Conservation (phyloP, 2,329 filamentous ascomycete genomes). For the Hymenoscyphus infarciens region DNA sequence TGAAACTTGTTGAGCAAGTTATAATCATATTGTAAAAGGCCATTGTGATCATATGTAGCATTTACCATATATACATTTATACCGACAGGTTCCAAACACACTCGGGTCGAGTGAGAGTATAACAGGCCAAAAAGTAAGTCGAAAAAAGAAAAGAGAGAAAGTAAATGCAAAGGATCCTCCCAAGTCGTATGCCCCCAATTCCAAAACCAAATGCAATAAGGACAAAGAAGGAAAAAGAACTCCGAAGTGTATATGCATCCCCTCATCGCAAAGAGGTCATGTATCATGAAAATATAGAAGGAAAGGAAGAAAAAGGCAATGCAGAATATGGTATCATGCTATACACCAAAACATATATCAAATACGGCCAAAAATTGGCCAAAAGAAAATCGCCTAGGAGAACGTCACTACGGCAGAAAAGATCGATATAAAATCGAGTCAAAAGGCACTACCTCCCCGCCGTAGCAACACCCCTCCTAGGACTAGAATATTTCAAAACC, state of each 20-base stretch:
- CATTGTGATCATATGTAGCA: neutral
- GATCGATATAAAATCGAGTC: neutral
- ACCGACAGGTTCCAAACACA: neutral
- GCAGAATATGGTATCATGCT: constrained; percentile 10
- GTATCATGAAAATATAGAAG: neutral
- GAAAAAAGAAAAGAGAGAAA: neutral
- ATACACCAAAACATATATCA: neutral
- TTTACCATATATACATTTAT: neutral
- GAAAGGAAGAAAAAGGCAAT: neutral
- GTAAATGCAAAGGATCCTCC: neutral
- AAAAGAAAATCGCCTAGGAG: neutral
- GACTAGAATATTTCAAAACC: constrained; percentile 27
- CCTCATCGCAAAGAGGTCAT: constrained; percentile 7
- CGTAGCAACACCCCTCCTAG: constrained; percentile 21
- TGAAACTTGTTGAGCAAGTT: no score
- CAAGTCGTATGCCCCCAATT: neutral
- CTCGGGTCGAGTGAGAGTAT: neutral
- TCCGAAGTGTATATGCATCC: neutral
- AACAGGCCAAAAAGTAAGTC: neutral
- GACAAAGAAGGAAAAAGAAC: neutral
- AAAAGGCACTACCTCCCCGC: constrained; percentile 22
- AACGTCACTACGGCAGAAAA: neutral
- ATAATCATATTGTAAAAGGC: neutral
- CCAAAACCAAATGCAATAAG: neutral
- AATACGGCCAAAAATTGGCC: neutral